Conservation (phyloP, 2,329 filamentous ascomycete genomes). For the Calonectria ilicicola region DNA sequence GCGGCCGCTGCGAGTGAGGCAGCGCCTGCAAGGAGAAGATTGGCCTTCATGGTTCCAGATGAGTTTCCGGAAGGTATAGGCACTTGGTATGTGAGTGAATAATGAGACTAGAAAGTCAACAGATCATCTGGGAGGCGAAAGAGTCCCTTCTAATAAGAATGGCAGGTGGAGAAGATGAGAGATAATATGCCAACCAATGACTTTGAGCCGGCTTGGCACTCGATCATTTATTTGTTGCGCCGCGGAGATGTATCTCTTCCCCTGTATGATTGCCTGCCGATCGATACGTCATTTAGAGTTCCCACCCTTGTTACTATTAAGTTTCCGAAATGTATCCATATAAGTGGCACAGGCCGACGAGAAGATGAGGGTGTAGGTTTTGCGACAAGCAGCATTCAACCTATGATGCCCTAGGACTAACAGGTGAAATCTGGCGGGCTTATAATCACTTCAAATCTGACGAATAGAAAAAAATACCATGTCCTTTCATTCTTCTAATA, state of each 20-base stretch:
- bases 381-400: too few relatives aligned
- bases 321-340: background rate
- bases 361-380: background rate
- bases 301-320: background rate
- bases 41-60: background rate
- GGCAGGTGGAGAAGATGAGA: background rate
- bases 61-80: background rate
- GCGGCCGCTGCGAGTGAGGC: background rate
- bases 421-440: too few relatives aligned
- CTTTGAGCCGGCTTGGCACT: background rate
- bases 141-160: background rate
- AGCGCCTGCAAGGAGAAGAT: background rate
- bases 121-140: background rate
- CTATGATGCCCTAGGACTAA: too few relatives aligned
- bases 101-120: too few relatives aligned
- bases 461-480: background rate
- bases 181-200: background rate
- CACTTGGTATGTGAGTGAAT: too few relatives aligned
- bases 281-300: background rate
- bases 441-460: too few relatives aligned
- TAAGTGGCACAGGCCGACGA: background rate
- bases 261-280: background rate
- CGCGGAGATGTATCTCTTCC: background rate
- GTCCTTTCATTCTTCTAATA: background rate
- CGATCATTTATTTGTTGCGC: background rate